A percentile compares a stretch with the other conserved stretches of the same genome.
Evolutionary conservation across 208 protist species (phyloP).

Genomic region (Tritrichomonas musculus): DNA sequence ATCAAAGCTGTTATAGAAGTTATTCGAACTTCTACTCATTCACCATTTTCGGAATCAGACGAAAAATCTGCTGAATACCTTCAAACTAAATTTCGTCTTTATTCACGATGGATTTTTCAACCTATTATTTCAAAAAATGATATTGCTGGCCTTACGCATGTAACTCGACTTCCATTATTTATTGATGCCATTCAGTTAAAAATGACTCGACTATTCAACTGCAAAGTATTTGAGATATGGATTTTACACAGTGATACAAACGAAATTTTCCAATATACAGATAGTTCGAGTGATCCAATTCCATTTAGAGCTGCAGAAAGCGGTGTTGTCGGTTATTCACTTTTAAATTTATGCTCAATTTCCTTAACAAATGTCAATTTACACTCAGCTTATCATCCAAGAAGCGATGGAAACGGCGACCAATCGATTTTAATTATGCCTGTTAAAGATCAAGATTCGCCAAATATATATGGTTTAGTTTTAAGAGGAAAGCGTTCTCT

Average conservation of each 20-base stretch:
- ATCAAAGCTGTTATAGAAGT: background rate
- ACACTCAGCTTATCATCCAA: background rate
- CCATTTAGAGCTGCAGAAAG: background rate
- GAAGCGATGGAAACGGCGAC: background rate
- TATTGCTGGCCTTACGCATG: background rate
- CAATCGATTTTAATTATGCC: background rate
- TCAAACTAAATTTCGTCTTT: background rate
- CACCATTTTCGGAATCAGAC: background rate
- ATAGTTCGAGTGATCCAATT: background rate
- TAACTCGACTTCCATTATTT: background rate
- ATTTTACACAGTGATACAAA: background rate
- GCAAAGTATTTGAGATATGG: background rate
- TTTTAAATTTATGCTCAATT: background rate
- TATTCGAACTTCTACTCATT: background rate
- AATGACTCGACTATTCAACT: background rate
- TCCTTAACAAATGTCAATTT: background rate
- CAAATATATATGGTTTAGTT: background rate
- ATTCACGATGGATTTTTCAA: conserved; percentile 1
- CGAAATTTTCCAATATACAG: background rate
- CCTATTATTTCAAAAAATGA: background rate
- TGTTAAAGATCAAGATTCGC: background rate
- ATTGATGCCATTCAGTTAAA: background rate
- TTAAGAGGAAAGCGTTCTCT: background rate
- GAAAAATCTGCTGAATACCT: conserved; percentile 19
- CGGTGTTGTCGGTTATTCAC: background rate